Evolutionary conservation across 306 rosid species (phyloP).

Genomic region (Inga laurina): DNA sequence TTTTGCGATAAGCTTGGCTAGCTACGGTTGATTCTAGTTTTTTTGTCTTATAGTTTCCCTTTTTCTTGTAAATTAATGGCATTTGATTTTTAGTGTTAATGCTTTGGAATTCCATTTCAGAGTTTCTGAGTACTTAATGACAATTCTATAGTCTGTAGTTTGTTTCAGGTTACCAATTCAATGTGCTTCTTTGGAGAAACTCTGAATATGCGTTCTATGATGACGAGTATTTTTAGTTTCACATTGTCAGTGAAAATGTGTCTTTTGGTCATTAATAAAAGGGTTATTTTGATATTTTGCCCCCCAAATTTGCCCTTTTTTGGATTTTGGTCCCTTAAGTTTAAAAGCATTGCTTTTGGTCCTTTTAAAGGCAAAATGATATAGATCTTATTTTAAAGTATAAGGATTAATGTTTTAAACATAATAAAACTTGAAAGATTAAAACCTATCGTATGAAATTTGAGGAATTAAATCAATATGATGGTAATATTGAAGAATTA

Average conservation of each 20-base stretch:
- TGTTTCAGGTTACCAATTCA: neutral
- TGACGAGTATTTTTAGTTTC: neutral
- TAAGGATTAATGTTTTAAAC: too few relatives aligned
- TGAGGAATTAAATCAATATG: too few relatives aligned
- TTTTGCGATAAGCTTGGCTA: slow-evolving; percentile 28
- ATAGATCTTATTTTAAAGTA: too few relatives aligned
- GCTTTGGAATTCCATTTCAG: neutral
- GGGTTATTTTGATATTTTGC: too few relatives aligned
- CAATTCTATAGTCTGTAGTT: neutral
- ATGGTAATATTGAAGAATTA: fast-evolving
- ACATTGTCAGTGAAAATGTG: neutral
- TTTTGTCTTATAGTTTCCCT: slow-evolving; percentile 1
- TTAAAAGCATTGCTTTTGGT: too few relatives aligned
- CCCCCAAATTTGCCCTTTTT: too few relatives aligned
- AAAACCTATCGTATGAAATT: too few relatives aligned
- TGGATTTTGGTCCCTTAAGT: too few relatives aligned
- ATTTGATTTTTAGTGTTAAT: neutral
- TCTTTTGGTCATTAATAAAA: too few relatives aligned
- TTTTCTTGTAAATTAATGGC: slow-evolving; percentile 2
- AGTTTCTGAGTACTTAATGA: neutral
- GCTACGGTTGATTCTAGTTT: slow-evolving; percentile 14
- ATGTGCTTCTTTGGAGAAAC: neutral
- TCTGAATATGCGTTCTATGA: neutral
- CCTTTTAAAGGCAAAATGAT: too few relatives aligned
- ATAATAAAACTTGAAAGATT: too few relatives aligned